Conservation (phyloP, 169 alveolate species). For the Cryptosporidium baileyi region DNA sequence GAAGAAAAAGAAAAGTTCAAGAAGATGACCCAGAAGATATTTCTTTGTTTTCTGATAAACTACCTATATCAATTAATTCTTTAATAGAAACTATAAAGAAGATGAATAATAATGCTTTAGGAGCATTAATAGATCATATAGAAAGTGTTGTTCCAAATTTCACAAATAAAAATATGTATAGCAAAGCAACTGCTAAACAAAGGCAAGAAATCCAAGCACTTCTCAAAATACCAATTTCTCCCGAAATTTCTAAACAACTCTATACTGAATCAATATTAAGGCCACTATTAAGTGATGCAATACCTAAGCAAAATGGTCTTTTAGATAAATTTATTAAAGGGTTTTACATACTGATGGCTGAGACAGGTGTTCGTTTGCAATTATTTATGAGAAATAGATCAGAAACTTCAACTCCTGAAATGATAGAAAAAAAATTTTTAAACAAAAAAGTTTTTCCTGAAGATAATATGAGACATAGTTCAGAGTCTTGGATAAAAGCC, state of each 20-base stretch:
- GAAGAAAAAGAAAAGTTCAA: neutral
- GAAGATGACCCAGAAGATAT: conserved; percentile 16
- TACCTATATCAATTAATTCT: conserved; percentile 22
- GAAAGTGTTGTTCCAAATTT: conserved; percentile 56
- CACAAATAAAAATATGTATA: conserved; percentile 18
- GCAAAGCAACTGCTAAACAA: conserved; percentile 39
- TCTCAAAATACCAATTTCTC: conserved; percentile 3
- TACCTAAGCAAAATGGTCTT: conserved; percentile 25
- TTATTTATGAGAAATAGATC: conserved; percentile 7
- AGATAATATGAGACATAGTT: conserved; percentile 23
- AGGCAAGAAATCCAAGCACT: conserved; percentile 23
- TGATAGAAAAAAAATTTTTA: neutral
- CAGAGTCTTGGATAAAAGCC: conserved; percentile 1
- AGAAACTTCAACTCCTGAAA: neutral
- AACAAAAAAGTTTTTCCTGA: conserved; percentile 2
- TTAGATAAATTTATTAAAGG: conserved; percentile 26
- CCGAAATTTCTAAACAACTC: conserved; percentile 9
- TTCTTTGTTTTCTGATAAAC: neutral
- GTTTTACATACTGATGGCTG: conserved; percentile 30
- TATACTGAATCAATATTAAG: conserved; percentile 6
- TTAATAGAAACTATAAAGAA: neutral
- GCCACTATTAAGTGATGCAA: conserved; percentile 10
- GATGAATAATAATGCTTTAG: neutral
- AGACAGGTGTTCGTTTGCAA: conserved; percentile 31
- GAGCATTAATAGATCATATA: conserved; percentile 21